Evolutionary conservation across 1,139 yeast species (phyloP), one percentile per base, ranked within the genome.

Genomic region (Suhomyces maxii): DNA sequence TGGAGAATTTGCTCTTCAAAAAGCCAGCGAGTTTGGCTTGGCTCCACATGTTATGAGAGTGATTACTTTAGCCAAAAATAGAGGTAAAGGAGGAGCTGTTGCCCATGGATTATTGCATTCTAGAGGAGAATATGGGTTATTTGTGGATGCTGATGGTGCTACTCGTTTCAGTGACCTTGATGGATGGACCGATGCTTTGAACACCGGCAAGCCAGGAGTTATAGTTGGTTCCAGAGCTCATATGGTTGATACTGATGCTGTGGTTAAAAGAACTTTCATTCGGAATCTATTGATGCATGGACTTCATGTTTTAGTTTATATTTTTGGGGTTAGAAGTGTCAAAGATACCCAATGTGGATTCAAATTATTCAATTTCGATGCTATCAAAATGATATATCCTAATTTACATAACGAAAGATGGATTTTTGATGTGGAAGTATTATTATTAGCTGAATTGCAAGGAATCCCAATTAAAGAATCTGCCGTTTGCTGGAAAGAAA

Each of bases 141-240:
- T 93, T 73, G 98, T 97, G 5, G 99, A 93, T 67, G 99, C 99
- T 0, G 99, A 93, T 64, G 99, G 99, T 30, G 99, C 99, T 4
- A 86, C 96, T 25, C 77, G 76, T 58, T 93, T 95, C 61, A 64
- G 80, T 23, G 97, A 91, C 61, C 73, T 88, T 25, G 63, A 63
- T 4, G 79, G 79, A 48, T 73, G 93, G 50, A 55, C 84, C 12
- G 64, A 61, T 2, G 67, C 69, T 28, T 72, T 87, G 45, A 45
- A 53, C 8, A 40, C 45, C 3, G 59, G 50, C 1, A 6, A 9
- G 8, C 76, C 89, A 0, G 84, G 80, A 0, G 76, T 93, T 31
- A 91, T 96, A 1, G 81, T 95, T 47, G 99, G 99, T 1, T 89
- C 97, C 13, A 80, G 99, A 42, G 97, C 98, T 2, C 98, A 93